Base-by-base conservation (phyloP, 495 filamentous ascomycete genomes). In the Aspergillus diversus region DNA sequence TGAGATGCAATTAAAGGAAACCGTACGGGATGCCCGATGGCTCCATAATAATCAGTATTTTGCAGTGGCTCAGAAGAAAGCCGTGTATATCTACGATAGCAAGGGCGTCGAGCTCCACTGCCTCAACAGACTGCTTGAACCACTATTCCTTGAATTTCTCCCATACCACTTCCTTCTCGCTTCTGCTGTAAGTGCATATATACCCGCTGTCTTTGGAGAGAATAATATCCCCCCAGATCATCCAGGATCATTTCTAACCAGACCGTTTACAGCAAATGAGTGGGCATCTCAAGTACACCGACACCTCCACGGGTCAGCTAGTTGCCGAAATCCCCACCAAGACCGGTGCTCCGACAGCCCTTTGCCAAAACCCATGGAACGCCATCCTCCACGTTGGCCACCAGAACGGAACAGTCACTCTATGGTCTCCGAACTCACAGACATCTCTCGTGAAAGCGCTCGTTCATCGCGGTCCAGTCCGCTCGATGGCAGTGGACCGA, bases 41-140 rank as follows among this genome's bases (percentile, higher is more conserved):
- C 81, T 99, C 59, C 94, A 99, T 74, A 97, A 97, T 68, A 92
- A 96, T 73, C 93, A 97, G 67, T 92, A 84, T 75, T 97, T 98
- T 76, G 95, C 96, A 4, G 92, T 97, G n/a, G 92, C 95, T 33
- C 95, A 99, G 76, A 98, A 98, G 84, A 96, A 96, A 76, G 89
- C 94, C 63, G 90, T 93, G 63, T 93, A 92, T 79, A 98, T 99
- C 63, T 99, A 99, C 79, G 95, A 97, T 67, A 79, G 86, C 39
- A 82, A 87, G 33, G 95, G 95, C 62, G 89, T 96, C 15, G 95
- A 99, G 75, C 73, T 99, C 21, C 96, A 99, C 75, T 93, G 91
- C 71, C 79, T 99, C 62, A 86, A 84, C 75, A 91, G 92, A 70
- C 93, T 96, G 68, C 83, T 94, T 63, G 95, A 98, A 76, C 91